phyloP scores from a whole-genome alignment of 1,284 basidiomycete species.

The Anthracocystis walkeri region DNA sequence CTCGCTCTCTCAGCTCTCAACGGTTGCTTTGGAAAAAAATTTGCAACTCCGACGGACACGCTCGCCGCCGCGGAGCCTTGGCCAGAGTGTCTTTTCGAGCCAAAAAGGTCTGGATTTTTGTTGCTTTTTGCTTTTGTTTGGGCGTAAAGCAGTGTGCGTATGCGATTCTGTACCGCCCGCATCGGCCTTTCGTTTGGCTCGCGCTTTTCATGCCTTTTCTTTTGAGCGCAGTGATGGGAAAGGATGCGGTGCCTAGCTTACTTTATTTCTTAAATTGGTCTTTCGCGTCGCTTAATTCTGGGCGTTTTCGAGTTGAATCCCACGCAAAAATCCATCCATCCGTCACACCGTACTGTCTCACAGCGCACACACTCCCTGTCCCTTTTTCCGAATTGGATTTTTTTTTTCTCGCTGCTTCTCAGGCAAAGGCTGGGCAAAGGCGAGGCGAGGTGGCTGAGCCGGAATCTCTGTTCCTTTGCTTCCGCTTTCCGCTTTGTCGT shows the following conservation, averaged over 20 bases:
- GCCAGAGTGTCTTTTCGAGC: background rate
- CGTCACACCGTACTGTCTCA: slow-evolving; percentile 11
- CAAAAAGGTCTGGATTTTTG: background rate
- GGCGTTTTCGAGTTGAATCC: slow-evolving; percentile 1
- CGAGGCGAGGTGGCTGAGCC: background rate
- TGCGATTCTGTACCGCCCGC: background rate
- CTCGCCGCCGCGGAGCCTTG: background rate
- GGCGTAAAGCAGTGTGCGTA: background rate
- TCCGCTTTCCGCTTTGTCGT: background rate
- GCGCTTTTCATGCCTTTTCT: slow-evolving; percentile 4
- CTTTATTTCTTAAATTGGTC: background rate
- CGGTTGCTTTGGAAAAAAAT: background rate
- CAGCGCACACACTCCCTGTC: background rate
- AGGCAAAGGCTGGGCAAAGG: too few species aligned
- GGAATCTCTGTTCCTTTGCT: background rate
- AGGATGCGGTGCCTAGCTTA: background rate
- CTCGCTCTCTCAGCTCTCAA: background rate
- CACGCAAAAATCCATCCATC: background rate
- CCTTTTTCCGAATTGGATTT: too few species aligned
- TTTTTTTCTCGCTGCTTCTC: too few species aligned
- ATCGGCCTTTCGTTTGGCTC: background rate
- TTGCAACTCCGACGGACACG: slow-evolving; percentile 6
- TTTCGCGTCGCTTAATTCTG: background rate
- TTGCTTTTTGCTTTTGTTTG: background rate
- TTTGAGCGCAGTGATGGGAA: background rate